Evolutionary conservation across 2,329 filamentous ascomycete genomes (phyloP).

Genomic region (Fusarium poae): DNA sequence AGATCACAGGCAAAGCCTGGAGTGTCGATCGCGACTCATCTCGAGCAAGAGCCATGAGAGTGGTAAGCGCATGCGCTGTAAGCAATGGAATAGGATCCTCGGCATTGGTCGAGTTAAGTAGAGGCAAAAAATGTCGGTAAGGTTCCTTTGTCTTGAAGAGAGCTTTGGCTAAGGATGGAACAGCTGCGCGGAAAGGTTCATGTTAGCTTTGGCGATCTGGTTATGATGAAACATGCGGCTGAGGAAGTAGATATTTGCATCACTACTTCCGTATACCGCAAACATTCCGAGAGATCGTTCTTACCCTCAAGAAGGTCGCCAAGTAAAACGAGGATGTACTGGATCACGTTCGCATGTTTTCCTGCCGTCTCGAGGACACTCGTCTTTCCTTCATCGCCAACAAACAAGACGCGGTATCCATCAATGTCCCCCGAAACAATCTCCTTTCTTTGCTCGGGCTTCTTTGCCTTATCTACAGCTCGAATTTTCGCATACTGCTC

Average conservation of each 20-base stretch:
- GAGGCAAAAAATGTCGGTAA: conserved; percentile 85
- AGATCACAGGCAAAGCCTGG: conserved; percentile 83
- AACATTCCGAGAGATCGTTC: conserved; percentile 37
- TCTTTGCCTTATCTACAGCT: conserved; percentile 94
- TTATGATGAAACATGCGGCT: conserved; percentile 15
- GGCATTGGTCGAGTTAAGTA: conserved; percentile 81
- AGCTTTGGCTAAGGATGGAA: conserved; percentile 81
- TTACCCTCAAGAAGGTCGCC: conserved; percentile 89
- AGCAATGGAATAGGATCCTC: conserved; percentile 90
- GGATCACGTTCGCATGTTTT: conserved; percentile 89
- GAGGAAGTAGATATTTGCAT: conserved; percentile 12
- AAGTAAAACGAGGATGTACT: conserved; percentile 92
- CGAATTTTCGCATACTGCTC: conserved; percentile 95
- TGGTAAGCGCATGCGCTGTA: conserved; percentile 87
- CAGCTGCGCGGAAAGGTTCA: conserved; percentile 67
- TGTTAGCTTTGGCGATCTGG: conserved; percentile 35
- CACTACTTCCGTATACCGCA: conserved; percentile 20
- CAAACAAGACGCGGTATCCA: conserved; percentile 83
- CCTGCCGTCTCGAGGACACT: conserved; percentile 86
- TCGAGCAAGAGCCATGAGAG: conserved; percentile 77
- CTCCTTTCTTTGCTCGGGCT: conserved; percentile 83
- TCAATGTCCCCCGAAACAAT: conserved; percentile 83
- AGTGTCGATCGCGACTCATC: conserved; percentile 75
- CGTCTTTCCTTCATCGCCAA: conserved; percentile 77
- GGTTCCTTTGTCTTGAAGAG: conserved; percentile 82